Evolutionary conservation across 169 alveolate species (phyloP).

Genomic region (Cryptosporidium tyzzeri): DNA sequence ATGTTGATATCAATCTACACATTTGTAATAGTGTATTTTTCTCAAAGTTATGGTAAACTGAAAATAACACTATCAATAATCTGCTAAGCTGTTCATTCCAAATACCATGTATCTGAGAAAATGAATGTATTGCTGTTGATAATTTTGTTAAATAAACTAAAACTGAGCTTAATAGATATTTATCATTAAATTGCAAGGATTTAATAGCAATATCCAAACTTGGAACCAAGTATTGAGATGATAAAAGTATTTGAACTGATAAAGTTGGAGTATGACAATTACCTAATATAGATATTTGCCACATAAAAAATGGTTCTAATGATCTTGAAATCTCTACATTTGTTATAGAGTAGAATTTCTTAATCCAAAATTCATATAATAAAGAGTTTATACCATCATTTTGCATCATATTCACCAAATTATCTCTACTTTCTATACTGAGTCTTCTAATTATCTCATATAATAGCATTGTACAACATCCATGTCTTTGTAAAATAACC

Average conservation of each 20-base stretch:
- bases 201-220: constrained; percentile 17
- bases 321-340: constrained; percentile 47
- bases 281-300: constrained; percentile 62
- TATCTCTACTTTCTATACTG: constrained; percentile 4
- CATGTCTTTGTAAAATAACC: constrained; percentile 52
- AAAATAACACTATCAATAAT: constrained; percentile 15
- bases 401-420: constrained; percentile 55
- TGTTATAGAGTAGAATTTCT: constrained; percentile 30
- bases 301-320: constrained; percentile 62
- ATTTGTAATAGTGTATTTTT: constrained; percentile 47
- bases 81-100: constrained; percentile 44
- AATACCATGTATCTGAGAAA: constrained; percentile 3
- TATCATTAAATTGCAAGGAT: constrained; percentile 56
- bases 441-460: constrained; percentile 25
- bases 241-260: constrained; percentile 27
- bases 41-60: constrained; percentile 25
- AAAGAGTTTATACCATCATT: constrained; percentile 36
- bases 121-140: constrained; percentile 21
- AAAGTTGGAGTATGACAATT: not conserved
- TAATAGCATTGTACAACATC: constrained; percentile 38
- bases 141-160: constrained; percentile 23
- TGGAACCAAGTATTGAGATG: constrained; percentile 26
- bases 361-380: constrained; percentile 68
- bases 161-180: constrained; percentile 26
- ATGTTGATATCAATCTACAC: constrained; percentile 11